Conservation (phyloP, 2,329 filamentous ascomycete species). For the Fusarium equiseti region DNA sequence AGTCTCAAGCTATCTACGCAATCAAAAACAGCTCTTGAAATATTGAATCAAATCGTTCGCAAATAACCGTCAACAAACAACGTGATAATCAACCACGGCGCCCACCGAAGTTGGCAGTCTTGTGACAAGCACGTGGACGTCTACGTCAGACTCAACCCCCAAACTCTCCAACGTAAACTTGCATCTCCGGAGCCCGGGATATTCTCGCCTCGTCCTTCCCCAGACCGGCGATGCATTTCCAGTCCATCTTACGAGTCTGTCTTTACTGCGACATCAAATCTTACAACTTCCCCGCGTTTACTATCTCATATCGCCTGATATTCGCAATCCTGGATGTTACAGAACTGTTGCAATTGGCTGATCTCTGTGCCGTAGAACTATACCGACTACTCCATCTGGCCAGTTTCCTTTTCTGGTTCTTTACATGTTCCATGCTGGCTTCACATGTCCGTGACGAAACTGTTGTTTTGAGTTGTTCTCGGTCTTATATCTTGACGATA, state of each 20-base stretch:
- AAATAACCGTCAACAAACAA: constrained; percentile 12
- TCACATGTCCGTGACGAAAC: background rate
- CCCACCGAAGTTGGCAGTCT: constrained; percentile 22
- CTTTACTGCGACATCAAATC: constrained; percentile 22
- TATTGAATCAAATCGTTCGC: background rate
- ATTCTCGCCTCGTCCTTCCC: constrained; percentile 39
- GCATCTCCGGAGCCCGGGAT: constrained; percentile 30
- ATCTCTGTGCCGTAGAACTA: background rate
- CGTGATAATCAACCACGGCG: constrained; percentile 28
- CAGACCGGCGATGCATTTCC: constrained; percentile 14
- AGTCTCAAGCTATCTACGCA: too few species aligned
- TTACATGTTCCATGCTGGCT: background rate
- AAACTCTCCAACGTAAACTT: constrained; percentile 6
- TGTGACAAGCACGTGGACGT: constrained; percentile 15
- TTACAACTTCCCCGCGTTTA: constrained; percentile 35
- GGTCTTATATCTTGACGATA: background rate
- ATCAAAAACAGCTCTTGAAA: too few species aligned
- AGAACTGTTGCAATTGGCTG: background rate
- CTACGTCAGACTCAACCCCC: constrained; percentile 18
- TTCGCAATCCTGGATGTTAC: background rate
- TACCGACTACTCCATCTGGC: constrained; percentile 1
- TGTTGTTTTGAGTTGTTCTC: background rate
- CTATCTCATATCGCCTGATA: constrained; percentile 19
- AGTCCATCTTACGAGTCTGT: constrained; percentile 22
- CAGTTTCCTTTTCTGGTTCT: background rate